A percentile compares a stretch with the other conserved stretches of the same genome.
Conservation (phyloP, 179 eudicot species). For the Drosera spatulata region DNA sequence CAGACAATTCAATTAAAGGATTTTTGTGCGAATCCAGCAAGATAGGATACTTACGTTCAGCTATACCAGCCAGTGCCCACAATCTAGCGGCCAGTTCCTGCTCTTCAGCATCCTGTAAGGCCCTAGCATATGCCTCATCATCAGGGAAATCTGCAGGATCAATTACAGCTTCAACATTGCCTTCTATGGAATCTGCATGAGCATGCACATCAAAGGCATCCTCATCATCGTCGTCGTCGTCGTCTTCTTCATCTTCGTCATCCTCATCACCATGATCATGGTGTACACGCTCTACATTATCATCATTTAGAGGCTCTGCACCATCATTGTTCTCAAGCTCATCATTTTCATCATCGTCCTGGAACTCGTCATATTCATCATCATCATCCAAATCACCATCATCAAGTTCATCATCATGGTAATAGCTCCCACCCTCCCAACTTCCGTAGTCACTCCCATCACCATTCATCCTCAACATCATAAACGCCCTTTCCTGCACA, state of each 20-base stretch:
- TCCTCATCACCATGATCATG: slow-evolving; percentile 25
- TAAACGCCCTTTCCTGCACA: slow-evolving; percentile 79
- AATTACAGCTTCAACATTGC: slow-evolving; percentile 20
- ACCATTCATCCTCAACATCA: slow-evolving; percentile 70
- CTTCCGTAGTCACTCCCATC: slow-evolving; percentile 55
- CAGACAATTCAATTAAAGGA: background rate
- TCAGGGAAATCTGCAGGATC: slow-evolving; percentile 64
- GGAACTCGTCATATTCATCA: slow-evolving; percentile 9
- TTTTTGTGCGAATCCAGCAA: background rate
- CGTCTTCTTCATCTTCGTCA: slow-evolving; percentile 3
- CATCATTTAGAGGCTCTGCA: too few species aligned
- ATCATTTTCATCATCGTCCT: slow-evolving; percentile 11
- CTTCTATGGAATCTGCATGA: slow-evolving; percentile 35
- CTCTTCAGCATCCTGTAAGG: slow-evolving; percentile 94
- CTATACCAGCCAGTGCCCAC: slow-evolving; percentile 68
- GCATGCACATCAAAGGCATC: slow-evolving; percentile 72
- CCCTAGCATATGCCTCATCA: slow-evolving; percentile 96
- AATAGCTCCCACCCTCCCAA: slow-evolving; percentile 58
- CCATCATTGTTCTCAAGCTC: slow-evolving; percentile 17
- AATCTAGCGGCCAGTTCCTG: slow-evolving; percentile 88
- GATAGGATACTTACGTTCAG: slow-evolving; percentile 44
- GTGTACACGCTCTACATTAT: background rate
- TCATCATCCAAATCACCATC: slow-evolving; percentile 2
- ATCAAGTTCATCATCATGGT: slow-evolving; percentile 27
- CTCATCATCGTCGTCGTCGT: slow-evolving; percentile 17